Conservation (phyloP, 2,329 filamentous ascomycete genomes). For the Neoarthrinium moseri region DNA sequence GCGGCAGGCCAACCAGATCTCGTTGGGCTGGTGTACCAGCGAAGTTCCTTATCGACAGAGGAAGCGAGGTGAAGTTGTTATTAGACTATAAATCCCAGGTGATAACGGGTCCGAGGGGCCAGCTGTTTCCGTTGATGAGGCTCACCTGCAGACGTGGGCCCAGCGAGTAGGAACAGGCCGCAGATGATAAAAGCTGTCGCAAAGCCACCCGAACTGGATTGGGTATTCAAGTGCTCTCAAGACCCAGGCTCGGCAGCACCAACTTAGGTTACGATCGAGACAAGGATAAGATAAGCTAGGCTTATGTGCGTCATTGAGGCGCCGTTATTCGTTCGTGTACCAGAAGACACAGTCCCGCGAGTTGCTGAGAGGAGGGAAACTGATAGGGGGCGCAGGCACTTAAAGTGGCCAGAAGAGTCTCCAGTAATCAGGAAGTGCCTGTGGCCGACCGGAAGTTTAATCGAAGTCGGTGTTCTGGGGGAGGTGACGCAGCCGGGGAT, state of each 20-base stretch:
- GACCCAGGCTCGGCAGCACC: slow-evolving; percentile 8
- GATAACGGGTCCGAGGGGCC: slow-evolving; percentile 1
- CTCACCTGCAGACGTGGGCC: slow-evolving; percentile 19
- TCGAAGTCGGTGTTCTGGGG: not conserved
- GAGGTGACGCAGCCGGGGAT: slow-evolving; percentile 8
- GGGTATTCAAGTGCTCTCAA: slow-evolving; percentile 7
- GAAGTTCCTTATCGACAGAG: slow-evolving; percentile 7
- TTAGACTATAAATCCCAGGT: slow-evolving; percentile 7
- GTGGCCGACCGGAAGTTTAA: slow-evolving; percentile 2
- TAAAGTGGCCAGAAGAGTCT: not conserved
- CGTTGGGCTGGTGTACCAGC: not conserved
- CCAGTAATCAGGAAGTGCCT: not conserved
- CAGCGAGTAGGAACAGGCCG: slow-evolving; percentile 15
- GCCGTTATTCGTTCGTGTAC: slow-evolving; percentile 11
- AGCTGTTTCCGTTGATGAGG: slow-evolving; percentile 4
- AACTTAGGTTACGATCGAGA: slow-evolving; percentile 50
- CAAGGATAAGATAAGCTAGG: slow-evolving; percentile 56
- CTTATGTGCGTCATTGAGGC: slow-evolving; percentile 57
- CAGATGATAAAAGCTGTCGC: not conserved
- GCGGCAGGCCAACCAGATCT: slow-evolving; percentile 1
- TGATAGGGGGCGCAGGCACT: slow-evolving; percentile 3
- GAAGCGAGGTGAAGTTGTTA: slow-evolving; percentile 5
- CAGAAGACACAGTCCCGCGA: slow-evolving; percentile 7
- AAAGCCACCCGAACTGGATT: slow-evolving; percentile 10
- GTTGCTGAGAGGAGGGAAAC: slow-evolving; percentile 11